Evolutionary conservation across 1,284 basidiomycete species (phyloP).

Genomic region (Cutaneotrichosporon daszewskae): DNA sequence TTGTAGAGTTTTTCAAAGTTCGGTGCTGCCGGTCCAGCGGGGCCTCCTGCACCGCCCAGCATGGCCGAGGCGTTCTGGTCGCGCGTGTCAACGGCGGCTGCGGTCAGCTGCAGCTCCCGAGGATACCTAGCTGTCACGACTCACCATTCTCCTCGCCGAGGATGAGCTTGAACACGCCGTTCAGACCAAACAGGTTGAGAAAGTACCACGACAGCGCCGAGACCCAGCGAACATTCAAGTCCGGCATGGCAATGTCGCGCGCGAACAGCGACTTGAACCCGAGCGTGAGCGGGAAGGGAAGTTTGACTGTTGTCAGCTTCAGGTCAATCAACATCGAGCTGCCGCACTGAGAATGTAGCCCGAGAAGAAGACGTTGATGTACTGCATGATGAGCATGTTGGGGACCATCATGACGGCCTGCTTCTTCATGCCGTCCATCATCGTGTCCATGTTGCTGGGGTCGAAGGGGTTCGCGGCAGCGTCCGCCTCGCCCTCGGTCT

Average conservation of each 20-base stretch:
- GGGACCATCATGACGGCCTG: slow-evolving; percentile 91
- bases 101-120: not conserved
- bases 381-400: slow-evolving; percentile 99
- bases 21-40: slow-evolving; percentile 57
- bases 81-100: slow-evolving; percentile 69
- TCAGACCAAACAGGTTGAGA: slow-evolving; percentile 95
- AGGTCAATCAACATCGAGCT: not conserved
- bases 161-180: slow-evolving; percentile 87
- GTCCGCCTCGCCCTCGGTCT: slow-evolving; percentile 53
- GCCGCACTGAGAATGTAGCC: slow-evolving; percentile 92
- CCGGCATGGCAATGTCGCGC: slow-evolving; percentile 87
- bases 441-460: slow-evolving; percentile 88
- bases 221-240: slow-evolving; percentile 98
- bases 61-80: slow-evolving; percentile 63
- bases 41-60: slow-evolving; percentile 56
- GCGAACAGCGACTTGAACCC: slow-evolving; percentile 99
- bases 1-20: slow-evolving; percentile 88
- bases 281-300: slow-evolving; percentile 93
- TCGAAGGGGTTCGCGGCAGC: slow-evolving; percentile 65
- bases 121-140: slow-evolving; percentile 43
- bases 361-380: slow-evolving; percentile 99
- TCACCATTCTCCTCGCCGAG: slow-evolving; percentile 85
- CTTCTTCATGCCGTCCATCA: slow-evolving; percentile 99
- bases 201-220: slow-evolving; percentile 99
- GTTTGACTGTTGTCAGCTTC: slow-evolving; percentile 62